A percentile compares a stretch with the other conserved stretches of the same genome.
phyloP scores from a whole-genome alignment of 2,329 filamentous ascomycete species.

The Fonsecaea nubica region DNA sequence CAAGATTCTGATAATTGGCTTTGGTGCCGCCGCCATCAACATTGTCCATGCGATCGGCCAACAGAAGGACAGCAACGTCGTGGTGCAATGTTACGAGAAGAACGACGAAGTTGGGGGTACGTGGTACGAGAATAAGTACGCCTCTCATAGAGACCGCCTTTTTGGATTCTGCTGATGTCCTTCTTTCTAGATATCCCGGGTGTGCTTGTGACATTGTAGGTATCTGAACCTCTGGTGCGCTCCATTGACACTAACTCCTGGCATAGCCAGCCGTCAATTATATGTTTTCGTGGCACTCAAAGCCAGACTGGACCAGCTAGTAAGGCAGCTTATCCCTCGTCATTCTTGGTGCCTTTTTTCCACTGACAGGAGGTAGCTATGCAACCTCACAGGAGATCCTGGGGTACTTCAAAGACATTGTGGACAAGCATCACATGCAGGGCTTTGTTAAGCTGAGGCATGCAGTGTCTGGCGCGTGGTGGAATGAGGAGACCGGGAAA shows the following conservation, averaged over 20 bases:
- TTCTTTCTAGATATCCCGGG: constrained; percentile 17
- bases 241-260: not conserved
- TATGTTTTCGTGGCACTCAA: constrained; percentile 3
- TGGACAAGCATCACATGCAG: constrained; percentile 24
- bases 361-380: constrained; percentile 29
- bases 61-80: constrained; percentile 14
- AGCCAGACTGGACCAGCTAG: constrained; percentile 2
- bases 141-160: not conserved
- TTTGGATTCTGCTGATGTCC: not conserved
- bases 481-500: not conserved
- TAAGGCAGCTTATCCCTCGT: not conserved
- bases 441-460: constrained; percentile 25
- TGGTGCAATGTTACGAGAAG: constrained; percentile 50
- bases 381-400: constrained; percentile 6
- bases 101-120: constrained; percentile 52
- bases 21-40: constrained; percentile 7
- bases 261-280: not conserved
- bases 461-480: constrained; percentile 2
- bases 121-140: constrained; percentile 47
- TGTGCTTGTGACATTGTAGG: constrained; percentile 18
- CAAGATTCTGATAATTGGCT: constrained; percentile 8
- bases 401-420: constrained; percentile 33
- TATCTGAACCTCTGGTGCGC: not conserved
- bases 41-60: not conserved
- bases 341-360: not conserved